Conservation (phyloP, 495 filamentous ascomycete genomes). For the Melanomma pulvis-pyrius region DNA sequence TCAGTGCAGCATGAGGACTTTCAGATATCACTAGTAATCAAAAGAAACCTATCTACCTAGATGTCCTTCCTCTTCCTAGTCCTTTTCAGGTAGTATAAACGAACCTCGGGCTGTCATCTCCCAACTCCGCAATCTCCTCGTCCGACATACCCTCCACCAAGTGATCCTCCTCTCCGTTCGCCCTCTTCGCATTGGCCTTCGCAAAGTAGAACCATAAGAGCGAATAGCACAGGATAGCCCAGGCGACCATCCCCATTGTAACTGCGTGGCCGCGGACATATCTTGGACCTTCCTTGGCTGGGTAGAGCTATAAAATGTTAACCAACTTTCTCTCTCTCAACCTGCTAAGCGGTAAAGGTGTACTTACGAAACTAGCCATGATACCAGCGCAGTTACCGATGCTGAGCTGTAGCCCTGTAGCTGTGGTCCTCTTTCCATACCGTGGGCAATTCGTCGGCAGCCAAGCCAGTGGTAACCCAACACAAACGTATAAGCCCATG, state of each 20-base stretch:
- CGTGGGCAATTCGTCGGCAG: slow-evolving; percentile 60
- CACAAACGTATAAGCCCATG: slow-evolving; percentile 68
- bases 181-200: slow-evolving; percentile 59
- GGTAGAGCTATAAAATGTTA: slow-evolving; percentile 40
- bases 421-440: slow-evolving; percentile 73
- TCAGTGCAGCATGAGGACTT: too few species aligned
- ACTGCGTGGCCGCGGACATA: slow-evolving; percentile 60
- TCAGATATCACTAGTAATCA: too few species aligned
- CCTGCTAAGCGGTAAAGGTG: neutral
- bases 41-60: too few species aligned
- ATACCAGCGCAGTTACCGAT: slow-evolving; percentile 70
- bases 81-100: slow-evolving; percentile 50
- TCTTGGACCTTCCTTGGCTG: slow-evolving; percentile 48
- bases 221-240: slow-evolving; percentile 52
- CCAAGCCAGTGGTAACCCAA: slow-evolving; percentile 74
- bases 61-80: neutral
- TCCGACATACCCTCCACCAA: slow-evolving; percentile 60
- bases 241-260: slow-evolving; percentile 57
- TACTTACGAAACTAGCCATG: slow-evolving; percentile 67
- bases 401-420: slow-evolving; percentile 69
- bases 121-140: slow-evolving; percentile 68
- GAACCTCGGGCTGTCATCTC: slow-evolving; percentile 68
- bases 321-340: neutral
- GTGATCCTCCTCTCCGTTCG: slow-evolving; percentile 55
- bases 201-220: slow-evolving; percentile 60